Percentiles rank a stretch among this genome's conserved stretches.
Evolutionary conservation across 2,329 filamentous ascomycete genomes (phyloP).

Genomic region (Ascochyta koolunga): DNA sequence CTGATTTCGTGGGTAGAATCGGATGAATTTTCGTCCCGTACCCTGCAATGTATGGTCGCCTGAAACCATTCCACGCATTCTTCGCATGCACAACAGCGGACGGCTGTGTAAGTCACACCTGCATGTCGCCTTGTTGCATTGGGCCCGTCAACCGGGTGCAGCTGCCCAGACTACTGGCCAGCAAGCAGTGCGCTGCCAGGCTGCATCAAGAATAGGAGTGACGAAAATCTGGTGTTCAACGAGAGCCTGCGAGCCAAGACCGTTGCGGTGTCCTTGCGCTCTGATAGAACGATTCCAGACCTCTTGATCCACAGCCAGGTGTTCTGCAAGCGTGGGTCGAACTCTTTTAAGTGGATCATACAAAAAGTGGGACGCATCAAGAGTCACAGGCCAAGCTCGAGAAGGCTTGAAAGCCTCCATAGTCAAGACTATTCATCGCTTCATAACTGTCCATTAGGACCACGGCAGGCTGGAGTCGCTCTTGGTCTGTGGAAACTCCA

Average conservation of each 20-base stretch:
- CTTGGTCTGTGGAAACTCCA: not conserved
- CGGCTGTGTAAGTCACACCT: not conserved
- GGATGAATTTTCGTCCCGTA: constrained; percentile 16
- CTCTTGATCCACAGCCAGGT: not conserved
- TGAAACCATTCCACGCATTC: not conserved
- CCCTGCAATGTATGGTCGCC: not conserved
- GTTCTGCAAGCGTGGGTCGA: constrained; percentile 8
- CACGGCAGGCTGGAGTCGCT: not conserved
- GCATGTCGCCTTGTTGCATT: constrained; percentile 3
- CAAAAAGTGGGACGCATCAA: constrained; percentile 9
- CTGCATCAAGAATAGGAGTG: constrained; percentile 1
- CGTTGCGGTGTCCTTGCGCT: constrained; percentile 7
- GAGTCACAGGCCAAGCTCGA: constrained; percentile 6
- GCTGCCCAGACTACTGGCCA: not conserved
- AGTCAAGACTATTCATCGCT: not conserved
- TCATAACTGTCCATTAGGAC: not conserved
- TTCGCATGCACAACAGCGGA: constrained; percentile 1
- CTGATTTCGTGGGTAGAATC: constrained; percentile 1
- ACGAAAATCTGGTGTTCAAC: constrained; percentile 1
- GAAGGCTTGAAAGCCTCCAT: constrained; percentile 7
- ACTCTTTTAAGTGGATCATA: constrained; percentile 5
- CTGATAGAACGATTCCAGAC: constrained; percentile 3
- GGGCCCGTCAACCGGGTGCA: constrained; percentile 1
- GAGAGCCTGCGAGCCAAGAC: constrained; percentile 10
- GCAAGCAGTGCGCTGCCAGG: not conserved